Conservation (phyloP, 1,284 basidiomycete species). For the Ganoderma sinense region DNA sequence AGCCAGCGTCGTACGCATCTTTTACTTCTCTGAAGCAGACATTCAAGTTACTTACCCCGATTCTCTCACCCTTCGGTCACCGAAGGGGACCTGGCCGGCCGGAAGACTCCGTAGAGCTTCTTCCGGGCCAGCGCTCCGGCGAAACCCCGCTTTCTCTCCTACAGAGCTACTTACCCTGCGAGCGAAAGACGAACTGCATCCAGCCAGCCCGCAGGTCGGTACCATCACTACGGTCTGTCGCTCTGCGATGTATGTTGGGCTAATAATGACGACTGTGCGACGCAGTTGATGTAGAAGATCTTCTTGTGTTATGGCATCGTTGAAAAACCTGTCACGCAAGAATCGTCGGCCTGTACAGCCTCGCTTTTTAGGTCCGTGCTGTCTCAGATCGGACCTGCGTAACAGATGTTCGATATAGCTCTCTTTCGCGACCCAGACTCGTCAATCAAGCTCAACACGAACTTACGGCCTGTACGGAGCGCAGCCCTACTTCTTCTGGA, state of each 20-base stretch:
- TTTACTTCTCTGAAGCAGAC: no score
- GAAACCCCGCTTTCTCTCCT: no score
- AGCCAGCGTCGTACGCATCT: no score
- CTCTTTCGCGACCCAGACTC: background rate
- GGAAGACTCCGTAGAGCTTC: no score
- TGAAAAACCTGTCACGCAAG: background rate
- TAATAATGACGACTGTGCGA: background rate
- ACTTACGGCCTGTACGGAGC: background rate
- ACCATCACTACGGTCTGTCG: background rate
- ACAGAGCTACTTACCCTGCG: no score
- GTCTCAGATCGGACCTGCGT: background rate
- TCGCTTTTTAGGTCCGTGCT: background rate
- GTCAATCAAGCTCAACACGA: background rate
- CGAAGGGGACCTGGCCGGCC: no score
- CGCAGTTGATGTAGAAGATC: background rate
- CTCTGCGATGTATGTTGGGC: background rate
- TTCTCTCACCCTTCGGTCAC: no score
- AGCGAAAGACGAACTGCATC: background rate
- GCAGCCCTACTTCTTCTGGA: background rate
- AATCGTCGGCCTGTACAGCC: background rate
- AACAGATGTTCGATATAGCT: background rate
- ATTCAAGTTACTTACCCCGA: no score
- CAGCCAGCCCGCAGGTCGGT: background rate
- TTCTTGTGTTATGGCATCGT: background rate
- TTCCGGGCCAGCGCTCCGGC: no score